Evolutionary conservation across 805 yeast genomes (phyloP), one percentile per base, ranked within the genome.

Genomic region (Spathaspora gorwiae): DNA sequence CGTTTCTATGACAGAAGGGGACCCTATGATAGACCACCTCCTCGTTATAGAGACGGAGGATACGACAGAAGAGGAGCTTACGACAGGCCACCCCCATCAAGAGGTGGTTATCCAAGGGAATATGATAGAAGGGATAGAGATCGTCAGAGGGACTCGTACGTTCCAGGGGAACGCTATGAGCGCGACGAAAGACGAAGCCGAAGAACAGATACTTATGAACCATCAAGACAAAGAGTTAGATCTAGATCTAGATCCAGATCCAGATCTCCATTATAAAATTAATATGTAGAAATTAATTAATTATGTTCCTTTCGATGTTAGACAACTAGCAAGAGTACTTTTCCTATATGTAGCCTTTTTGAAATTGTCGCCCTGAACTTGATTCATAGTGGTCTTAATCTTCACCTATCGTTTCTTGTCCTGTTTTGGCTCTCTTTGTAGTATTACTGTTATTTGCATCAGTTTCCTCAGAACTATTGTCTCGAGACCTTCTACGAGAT

Each of bases 161-260:
- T 44, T 8, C 53, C 56, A 2, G 45, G 46, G 26, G 30, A 24
- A 19, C 35, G n/a, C 15, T 13, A 40, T 31, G 40, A 39, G 29
- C 15, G 15, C 10, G 47, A 42, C 26, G 24, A 40, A 12, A 37
- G 39, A 42, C 40, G 41, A 30, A 39, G 41, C 39, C 34, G 46
- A 35, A 41, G 45, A 43, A 50, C 54, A 8, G 52, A 48, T 40
- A 31, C 47, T 12, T 49, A 49, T 34, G 46, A 46, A 34, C 49
- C 47, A 27, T 40, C 47, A 29, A 36, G 48, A 31, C 10, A 36
- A 13, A 37, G 51, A 40, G 43, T 35, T 11, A 44, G 50, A 36
- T 44, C 49, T 4, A 42, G 52, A 36, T 45, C 49, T 10, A 43
- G 44, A 29, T 46, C 51, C 6, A 37, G 39, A 26, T 37, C 44